Conservation (phyloP, 306 rosid species). For the Cotoneaster glaucophyllus region DNA sequence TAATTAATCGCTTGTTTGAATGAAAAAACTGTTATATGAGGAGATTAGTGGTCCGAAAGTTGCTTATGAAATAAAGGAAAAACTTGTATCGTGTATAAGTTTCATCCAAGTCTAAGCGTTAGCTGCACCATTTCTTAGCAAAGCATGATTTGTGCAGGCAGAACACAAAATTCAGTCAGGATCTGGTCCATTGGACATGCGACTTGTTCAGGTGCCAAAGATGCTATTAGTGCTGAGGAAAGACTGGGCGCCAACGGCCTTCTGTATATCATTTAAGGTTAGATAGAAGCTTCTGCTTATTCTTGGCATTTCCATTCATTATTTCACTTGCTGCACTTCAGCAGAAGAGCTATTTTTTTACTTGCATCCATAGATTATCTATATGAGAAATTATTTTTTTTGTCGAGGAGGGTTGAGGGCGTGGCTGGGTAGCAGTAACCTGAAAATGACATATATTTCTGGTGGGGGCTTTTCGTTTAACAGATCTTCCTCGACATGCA, state of each 20-base stretch:
- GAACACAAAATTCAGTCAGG: slow-evolving; percentile 95
- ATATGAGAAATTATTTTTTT: neutral
- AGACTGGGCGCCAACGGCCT: slow-evolving; percentile 78
- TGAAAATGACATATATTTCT: neutral
- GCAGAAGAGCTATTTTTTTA: neutral
- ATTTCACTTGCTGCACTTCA: neutral
- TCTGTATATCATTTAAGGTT: slow-evolving; percentile 90
- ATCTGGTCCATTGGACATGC: slow-evolving; percentile 71
- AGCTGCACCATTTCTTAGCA: neutral
- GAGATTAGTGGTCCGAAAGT: neutral
- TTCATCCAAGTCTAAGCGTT: neutral
- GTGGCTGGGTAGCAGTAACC: neutral
- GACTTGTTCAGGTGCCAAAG: slow-evolving; percentile 89
- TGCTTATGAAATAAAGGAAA: neutral
- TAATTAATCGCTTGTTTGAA: neutral
- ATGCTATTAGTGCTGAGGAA: slow-evolving; percentile 66
- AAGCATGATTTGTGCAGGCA: slow-evolving; percentile 36
- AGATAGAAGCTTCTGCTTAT: slow-evolving; percentile 3
- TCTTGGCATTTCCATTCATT: neutral
- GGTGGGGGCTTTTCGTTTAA: neutral
- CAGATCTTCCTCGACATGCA: neutral
- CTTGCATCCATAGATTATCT: neutral
- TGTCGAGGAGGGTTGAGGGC: neutral
- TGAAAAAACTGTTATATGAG: neutral
- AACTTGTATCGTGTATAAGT: neutral